Evolutionary conservation across 23 red algal genomes (phyloP).

Genomic region (Gracilariopsis chorda): DNA sequence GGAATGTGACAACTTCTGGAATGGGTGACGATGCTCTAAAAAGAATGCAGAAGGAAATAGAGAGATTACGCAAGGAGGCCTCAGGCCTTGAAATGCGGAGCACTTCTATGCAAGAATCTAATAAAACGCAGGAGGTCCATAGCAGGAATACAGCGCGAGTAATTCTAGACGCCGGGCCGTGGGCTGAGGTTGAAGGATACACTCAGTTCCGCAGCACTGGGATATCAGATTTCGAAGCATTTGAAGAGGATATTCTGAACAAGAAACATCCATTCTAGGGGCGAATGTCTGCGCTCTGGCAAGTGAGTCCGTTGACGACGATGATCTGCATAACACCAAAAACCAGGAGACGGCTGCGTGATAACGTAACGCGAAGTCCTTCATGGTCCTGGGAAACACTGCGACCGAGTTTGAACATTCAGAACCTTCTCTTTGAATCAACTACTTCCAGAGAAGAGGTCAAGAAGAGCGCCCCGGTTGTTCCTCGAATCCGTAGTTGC

Average conservation of each 20-base stretch:
- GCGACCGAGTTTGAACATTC: too few relatives aligned
- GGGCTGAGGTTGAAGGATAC: constrained; percentile 26
- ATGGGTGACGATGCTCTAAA: constrained; percentile 16
- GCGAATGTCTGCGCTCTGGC: too few relatives aligned
- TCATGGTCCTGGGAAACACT: too few relatives aligned
- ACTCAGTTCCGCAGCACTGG: neutral
- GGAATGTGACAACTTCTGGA: neutral
- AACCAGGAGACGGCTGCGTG: too few relatives aligned
- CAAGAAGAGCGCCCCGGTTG: too few relatives aligned
- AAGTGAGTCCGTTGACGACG: too few relatives aligned
- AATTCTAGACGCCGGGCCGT: neutral
- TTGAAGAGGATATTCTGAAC: constrained; percentile 16
- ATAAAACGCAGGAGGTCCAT: neutral
- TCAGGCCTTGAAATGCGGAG: neutral
- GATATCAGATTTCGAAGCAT: constrained; percentile 3
- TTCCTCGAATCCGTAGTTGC: too few relatives aligned
- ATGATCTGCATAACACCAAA: too few relatives aligned
- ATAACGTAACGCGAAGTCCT: too few relatives aligned
- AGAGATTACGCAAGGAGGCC: constrained; percentile 37
- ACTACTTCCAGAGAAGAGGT: too few relatives aligned
- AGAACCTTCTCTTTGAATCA: too few relatives aligned
- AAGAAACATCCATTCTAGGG: constrained; percentile 28
- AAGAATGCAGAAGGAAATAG: constrained; percentile 55
- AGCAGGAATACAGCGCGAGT: neutral
- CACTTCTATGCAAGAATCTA: neutral